Evolutionary conservation across 805 yeast species (phyloP).

Genomic region (Hanseniaspora meyeri): DNA sequence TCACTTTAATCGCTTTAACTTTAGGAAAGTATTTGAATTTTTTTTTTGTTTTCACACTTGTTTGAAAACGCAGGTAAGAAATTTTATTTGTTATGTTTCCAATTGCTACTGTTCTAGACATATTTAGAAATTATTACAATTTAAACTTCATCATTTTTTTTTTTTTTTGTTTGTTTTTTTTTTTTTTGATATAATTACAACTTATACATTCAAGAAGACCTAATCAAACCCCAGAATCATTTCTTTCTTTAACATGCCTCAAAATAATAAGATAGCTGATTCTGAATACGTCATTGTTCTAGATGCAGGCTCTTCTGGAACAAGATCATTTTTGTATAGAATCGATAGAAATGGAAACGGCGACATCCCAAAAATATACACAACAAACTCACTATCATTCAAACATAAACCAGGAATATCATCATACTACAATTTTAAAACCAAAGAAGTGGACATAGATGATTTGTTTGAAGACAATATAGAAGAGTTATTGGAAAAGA

Average conservation of each 20-base stretch:
- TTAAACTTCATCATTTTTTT: too few species aligned
- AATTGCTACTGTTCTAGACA: too few species aligned
- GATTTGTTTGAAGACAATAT: slow-evolving; percentile 38
- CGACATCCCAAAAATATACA: slow-evolving; percentile 57
- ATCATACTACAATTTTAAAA: slow-evolving; percentile 19
- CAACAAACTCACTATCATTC: slow-evolving; percentile 53
- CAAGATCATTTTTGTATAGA: slow-evolving; percentile 65
- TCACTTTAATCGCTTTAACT: not conserved
- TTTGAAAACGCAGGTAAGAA: too few species aligned
- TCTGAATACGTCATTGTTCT: slow-evolving; percentile 68
- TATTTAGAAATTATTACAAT: too few species aligned
- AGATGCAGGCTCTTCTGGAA: slow-evolving; percentile 94
- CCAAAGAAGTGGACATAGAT: slow-evolving; percentile 6
- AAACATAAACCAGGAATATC: slow-evolving; percentile 83
- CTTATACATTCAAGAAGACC: too few species aligned
- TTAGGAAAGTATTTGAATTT: not conserved
- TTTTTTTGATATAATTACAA: too few species aligned
- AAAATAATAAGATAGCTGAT: not conserved
- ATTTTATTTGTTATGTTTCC: too few species aligned
- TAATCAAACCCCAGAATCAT: not conserved
- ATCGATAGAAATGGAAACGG: slow-evolving; percentile 29
- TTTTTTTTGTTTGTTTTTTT: too few species aligned
- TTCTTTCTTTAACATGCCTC: not conserved
- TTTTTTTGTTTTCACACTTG: not conserved
- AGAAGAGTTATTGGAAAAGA: slow-evolving; percentile 53